Base-by-base conservation (phyloP, 257 asterid genomes). In the Lantana camara region DNA sequence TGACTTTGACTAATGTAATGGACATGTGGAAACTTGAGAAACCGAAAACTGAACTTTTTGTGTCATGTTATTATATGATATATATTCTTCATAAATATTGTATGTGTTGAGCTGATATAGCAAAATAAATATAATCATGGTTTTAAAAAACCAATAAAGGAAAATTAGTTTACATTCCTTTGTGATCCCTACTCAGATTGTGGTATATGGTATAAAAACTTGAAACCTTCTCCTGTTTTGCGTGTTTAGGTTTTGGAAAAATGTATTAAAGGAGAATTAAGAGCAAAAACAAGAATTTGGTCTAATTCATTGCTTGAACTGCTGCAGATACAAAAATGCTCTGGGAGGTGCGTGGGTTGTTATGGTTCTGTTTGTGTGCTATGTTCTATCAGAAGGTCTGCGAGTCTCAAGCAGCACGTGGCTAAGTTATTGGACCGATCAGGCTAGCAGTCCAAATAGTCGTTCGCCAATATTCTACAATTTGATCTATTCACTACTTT, bases 311-410 rank as follows among this genome's bases (percentile, higher is more conserved):
- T 23, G 58, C 60, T 59, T 61, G 66, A 37, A 56, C 59, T 67
- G 35, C 50, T 79, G 73, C 83, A 90, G 97, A 71, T 91, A 91
- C 81, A 88, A 85, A 76, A 80, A 84, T 85, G 97, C 96, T 40
- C 54, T 88, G 73, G 97, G 97, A 60, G 97, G 97, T 64, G 57
- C 83, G 24, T 91, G 96, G 96, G 97, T 88, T 3, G 96, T 91
- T 75, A 51, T 78, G 80, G 72, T 88, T 63, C 78, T 91, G 70
- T 76, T 84, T 56, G 2, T 59, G 59, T 85, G 95, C 85, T 91
- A 91, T 72, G 51, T 85, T 74, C 69, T 75, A 55, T 58, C 86
- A n/a, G 95, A 91, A 72, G 63, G 57, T 60, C 79, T 91, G 29
- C 89, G 97, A 74, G 80, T 91, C 76, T 80, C 86, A 67, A 81